Conservation (phyloP, 495 filamentous ascomycete species). For the Penicillium manginii region DNA sequence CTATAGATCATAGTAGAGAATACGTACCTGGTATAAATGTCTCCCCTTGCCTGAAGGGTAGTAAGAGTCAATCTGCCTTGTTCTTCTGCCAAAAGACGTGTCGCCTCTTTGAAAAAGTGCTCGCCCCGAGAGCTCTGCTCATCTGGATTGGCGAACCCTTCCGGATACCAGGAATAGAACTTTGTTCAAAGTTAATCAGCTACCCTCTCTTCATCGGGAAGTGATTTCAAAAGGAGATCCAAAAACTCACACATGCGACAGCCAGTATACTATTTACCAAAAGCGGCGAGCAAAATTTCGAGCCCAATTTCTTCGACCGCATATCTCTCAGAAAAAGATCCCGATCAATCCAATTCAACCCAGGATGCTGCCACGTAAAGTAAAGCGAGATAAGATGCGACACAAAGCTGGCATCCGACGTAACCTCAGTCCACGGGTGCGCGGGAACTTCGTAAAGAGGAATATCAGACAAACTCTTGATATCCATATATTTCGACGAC, state of each 20-base stretch:
- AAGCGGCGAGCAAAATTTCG: slow-evolving; percentile 44
- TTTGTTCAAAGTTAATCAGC: not conserved
- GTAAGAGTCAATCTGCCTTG: slow-evolving; percentile 19
- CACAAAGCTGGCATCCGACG: slow-evolving; percentile 42
- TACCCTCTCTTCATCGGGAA: no score
- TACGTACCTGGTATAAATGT: slow-evolving; percentile 13
- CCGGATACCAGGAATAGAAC: slow-evolving; percentile 27
- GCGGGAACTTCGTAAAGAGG: slow-evolving; percentile 35
- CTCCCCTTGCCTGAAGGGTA: slow-evolving; percentile 18
- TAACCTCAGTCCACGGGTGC: slow-evolving; percentile 45
- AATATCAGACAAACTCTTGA: slow-evolving; percentile 26
- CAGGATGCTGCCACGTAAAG: slow-evolving; percentile 45
- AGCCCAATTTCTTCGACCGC: slow-evolving; percentile 22
- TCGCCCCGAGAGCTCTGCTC: slow-evolving; percentile 20
- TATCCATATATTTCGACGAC: slow-evolving; percentile 17
- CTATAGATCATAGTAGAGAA: not conserved
- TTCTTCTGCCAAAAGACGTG: slow-evolving; percentile 13
- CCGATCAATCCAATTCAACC: slow-evolving; percentile 39
- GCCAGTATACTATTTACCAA: slow-evolving; percentile 50
- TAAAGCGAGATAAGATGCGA: slow-evolving; percentile 46
- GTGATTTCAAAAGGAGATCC: not conserved
- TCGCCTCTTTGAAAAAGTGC: slow-evolving; percentile 24
- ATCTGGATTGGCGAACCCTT: slow-evolving; percentile 17
- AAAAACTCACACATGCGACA: slow-evolving; percentile 37
- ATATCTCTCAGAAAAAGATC: slow-evolving; percentile 44